A percentile compares a stretch with the other conserved stretches of the same genome.
These are phyloP conservation scores for Saksenaea oblongispora DNA, from an alignment of 371 early-diverging fungal genomes.

Conservation along the genomic window DNA sequence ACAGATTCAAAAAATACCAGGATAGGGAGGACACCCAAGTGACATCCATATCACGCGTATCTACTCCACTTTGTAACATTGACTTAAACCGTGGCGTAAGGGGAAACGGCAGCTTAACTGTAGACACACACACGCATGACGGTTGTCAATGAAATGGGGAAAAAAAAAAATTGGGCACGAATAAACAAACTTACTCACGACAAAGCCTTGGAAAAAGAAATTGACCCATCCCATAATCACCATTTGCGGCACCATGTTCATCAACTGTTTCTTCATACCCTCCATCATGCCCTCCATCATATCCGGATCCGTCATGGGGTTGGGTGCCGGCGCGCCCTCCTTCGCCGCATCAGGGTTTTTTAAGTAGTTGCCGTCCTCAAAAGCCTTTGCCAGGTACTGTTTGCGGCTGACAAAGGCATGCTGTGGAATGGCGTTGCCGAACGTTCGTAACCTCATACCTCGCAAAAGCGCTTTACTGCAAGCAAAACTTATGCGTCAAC, in stretches of 20 bases:
- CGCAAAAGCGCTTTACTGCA: conserved; percentile 75
- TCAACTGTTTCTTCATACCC: conserved; percentile 95
- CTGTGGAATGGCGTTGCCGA: conserved; percentile 70
- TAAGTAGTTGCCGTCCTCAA: conserved; percentile 80
- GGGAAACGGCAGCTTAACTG: conserved; percentile 94
- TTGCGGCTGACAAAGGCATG: conserved; percentile 76
- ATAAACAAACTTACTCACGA: conserved; percentile 71
- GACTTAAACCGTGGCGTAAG: conserved; percentile 94
- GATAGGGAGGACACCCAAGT: conserved; percentile 96
- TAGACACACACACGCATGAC: not conserved
- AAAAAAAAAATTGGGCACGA: not conserved
- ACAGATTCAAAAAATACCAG: conserved; percentile 97
- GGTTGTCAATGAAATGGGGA: not conserved
- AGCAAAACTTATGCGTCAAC: not conserved
- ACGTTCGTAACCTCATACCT: conserved; percentile 67
- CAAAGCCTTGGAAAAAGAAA: conserved; percentile 96
- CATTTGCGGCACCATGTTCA: conserved; percentile 95
- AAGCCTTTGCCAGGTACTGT: conserved; percentile 70
- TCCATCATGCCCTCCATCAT: conserved; percentile 97
- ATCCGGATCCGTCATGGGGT: conserved; percentile 91
- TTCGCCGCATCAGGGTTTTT: conserved; percentile 71
- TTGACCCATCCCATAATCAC: conserved; percentile 98
- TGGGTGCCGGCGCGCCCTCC: conserved; percentile 58
- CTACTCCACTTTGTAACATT: conserved; percentile 97
- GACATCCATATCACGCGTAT: conserved; percentile 95